Percentiles rank a stretch among this genome's conserved stretches.
These are phyloP conservation scores for Aphanocladium album DNA, from an alignment of 2,329 filamentous ascomycete genomes.

Conservation along the genomic window DNA sequence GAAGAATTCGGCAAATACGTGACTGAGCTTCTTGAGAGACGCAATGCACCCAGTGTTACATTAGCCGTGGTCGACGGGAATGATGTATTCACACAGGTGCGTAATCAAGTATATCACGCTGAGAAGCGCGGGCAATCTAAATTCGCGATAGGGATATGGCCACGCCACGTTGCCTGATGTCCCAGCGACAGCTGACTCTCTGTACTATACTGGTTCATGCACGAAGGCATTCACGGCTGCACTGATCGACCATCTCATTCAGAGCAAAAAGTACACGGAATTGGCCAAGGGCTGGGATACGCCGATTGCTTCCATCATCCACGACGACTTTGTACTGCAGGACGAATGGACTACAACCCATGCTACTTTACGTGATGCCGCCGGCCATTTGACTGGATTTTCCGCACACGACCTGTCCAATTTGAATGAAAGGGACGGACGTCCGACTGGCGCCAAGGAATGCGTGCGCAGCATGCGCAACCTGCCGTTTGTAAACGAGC, in stretches of 20 bases:
- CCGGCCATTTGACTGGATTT: background rate
- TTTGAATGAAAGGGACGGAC: background rate
- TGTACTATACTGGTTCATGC: background rate
- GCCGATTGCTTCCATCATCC: background rate
- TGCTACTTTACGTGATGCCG: background rate
- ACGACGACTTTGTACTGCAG: constrained; percentile 4
- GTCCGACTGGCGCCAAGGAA: background rate
- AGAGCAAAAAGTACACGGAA: background rate
- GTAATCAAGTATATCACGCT: background rate
- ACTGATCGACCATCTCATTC: background rate
- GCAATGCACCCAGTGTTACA: background rate
- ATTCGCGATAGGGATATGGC: background rate
- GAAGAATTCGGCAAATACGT: background rate
- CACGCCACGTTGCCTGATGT: background rate
- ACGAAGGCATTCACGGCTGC: background rate
- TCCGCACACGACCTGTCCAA: background rate
- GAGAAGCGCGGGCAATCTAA: background rate
- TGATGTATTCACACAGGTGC: background rate
- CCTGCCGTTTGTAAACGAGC: constrained; percentile 35
- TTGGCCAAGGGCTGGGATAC: background rate
- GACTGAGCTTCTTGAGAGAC: background rate
- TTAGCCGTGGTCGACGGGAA: background rate
- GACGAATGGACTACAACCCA: background rate
- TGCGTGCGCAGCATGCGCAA: constrained; percentile 33
- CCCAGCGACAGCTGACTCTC: background rate